These are phyloP conservation scores for Vigna hirtella DNA, from an alignment of 306 rosid genomes.

Conservation along the genomic window DNA sequence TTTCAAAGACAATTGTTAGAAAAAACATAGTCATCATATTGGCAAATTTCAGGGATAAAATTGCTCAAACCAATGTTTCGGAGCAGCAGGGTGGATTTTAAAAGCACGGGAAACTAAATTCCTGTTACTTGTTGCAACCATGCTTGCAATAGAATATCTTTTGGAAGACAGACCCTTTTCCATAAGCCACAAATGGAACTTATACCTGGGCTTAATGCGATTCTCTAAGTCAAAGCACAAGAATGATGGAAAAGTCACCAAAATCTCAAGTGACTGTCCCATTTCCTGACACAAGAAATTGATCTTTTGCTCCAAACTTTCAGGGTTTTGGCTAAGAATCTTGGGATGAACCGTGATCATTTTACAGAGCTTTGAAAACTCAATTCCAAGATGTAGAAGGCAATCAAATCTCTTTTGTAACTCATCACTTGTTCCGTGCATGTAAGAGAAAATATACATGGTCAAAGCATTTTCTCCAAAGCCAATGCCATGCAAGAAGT, in stretches of 20 bases:
- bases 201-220: conserved; percentile 76
- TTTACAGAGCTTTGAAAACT: conserved; percentile 64
- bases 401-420: conserved; percentile 66
- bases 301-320: conserved; percentile 60
- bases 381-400: conserved; percentile 64
- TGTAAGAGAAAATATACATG: conserved; percentile 45
- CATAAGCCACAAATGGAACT: conserved; percentile 65
- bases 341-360: conserved; percentile 55
- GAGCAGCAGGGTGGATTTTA: conserved; percentile 76
- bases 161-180: conserved; percentile 61
- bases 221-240: conserved; percentile 73
- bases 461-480: conserved; percentile 82
- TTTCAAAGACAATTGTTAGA: conserved; percentile 17
- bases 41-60: conserved; percentile 45
- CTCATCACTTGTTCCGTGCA: conserved; percentile 65
- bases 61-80: conserved; percentile 80
- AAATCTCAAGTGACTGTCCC: conserved; percentile 56
- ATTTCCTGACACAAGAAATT: conserved; percentile 63
- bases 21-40: conserved; percentile 8
- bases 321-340: conserved; percentile 73
- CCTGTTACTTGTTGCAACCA: conserved; percentile 73
- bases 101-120: conserved; percentile 55
- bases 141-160: conserved; percentile 68
- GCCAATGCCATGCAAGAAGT: conserved; percentile 72
- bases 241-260: conserved; percentile 63